These are phyloP conservation scores for Russula emetica DNA, from an alignment of 768 basidiomycete species.

Conservation along the genomic window DNA sequence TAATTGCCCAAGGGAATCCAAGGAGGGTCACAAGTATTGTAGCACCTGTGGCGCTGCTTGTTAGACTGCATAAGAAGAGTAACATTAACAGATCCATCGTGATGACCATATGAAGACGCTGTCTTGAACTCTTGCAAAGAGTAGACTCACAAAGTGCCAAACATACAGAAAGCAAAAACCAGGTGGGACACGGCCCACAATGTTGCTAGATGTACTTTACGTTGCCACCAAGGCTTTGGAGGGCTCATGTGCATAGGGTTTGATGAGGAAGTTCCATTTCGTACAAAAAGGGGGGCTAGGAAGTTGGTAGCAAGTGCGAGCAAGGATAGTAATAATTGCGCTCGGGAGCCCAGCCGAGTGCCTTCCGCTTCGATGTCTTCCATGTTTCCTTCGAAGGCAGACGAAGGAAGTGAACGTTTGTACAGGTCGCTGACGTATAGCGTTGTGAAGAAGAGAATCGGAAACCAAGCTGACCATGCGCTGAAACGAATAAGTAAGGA, in stretches of 20 bases:
- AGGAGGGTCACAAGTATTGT: conserved; percentile 71
- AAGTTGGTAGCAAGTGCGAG: conserved; percentile 66
- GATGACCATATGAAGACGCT: background rate
- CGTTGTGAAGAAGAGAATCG: conserved; percentile 82
- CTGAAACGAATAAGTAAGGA: conserved; percentile 36
- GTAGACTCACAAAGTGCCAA: conserved; percentile 70
- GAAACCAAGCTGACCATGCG: conserved; percentile 90
- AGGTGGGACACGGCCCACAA: conserved; percentile 78
- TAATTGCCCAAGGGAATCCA: conserved; percentile 91
- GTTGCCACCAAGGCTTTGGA: conserved; percentile 23
- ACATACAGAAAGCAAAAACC: conserved; percentile 73
- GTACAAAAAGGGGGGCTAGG: conserved; percentile 61
- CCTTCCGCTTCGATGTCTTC: conserved; percentile 55
- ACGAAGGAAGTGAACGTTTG: conserved; percentile 44
- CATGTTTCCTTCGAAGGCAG: conserved; percentile 31
- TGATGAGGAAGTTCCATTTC: conserved; percentile 3
- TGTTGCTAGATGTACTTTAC: conserved; percentile 56
- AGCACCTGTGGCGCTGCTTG: conserved; percentile 61
- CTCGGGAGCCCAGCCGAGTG: conserved; percentile 78
- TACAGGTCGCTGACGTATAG: conserved; percentile 87
- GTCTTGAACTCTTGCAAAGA: conserved; percentile 1
- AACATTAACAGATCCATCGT: background rate
- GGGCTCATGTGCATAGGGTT: conserved; percentile 1
- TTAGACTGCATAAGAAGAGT: conserved; percentile 50
- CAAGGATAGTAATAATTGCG: conserved; percentile 73